Evolutionary conservation across 331 rosid species (phyloP), one percentile per base, ranked within the genome.

Genomic region (Quercus lobata): DNA sequence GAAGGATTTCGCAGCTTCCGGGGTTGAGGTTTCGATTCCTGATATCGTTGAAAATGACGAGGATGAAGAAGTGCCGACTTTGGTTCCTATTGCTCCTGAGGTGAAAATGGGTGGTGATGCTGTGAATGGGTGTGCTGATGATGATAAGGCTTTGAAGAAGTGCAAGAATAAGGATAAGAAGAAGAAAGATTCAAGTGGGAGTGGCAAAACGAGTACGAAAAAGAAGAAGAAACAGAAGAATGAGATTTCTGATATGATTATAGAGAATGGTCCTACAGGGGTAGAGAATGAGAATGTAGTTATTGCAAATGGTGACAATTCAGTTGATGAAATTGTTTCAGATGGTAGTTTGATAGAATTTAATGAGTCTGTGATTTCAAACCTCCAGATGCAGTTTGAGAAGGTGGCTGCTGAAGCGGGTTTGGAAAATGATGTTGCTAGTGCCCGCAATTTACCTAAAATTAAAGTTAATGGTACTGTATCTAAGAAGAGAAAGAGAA

Each of bases 301-400:
- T 46, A 62, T 46, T 69, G 86, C 82, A 75, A 80, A 83, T 71
- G 84, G 81, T 76, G 86, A n/a, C 55, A 86, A 76, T 34, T 72
- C 80, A 30, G 72, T 63, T 53, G 25, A 53, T 27, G 86, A 80
- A 68, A 79, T 81, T 22, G 68, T 69, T 52, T 19, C 71, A 58
- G 82, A 54, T 57, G 91, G 70, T 8, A 22, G 70, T 66, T 10
- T 71, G 0, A n/a, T 88, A 29, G 52, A 65, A 25, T 78, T 90
- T 37, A 72, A 80, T 61, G 98, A 93, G 69, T 79, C 74, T 82
- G 92, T 79, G 78, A 92, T 92, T 76, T 81, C 92, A 1, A 96
- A 93, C 79, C 98, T 96, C 53, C 98, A 91, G 77, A 85, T 78
- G 87, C 97, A 93, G 78, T 96, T 96, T 60, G 98, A 96, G 92